Conservation (phyloP, 352 stramenopile genomes). For the Pythium phragmiticola region DNA sequence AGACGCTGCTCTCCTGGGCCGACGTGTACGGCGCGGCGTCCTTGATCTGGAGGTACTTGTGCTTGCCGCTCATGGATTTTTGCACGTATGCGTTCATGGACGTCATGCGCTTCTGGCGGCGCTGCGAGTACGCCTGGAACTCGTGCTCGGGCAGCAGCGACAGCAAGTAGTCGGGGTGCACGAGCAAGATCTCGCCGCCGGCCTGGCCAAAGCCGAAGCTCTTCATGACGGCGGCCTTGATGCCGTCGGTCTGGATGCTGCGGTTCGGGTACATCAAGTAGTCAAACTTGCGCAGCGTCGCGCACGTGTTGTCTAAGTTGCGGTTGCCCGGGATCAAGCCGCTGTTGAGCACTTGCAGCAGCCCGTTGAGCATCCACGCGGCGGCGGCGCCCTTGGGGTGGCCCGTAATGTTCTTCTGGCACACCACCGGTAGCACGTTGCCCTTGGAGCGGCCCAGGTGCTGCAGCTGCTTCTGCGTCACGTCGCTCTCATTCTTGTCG, state of each 20-base stretch:
- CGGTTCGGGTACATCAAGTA: constrained; percentile 83
- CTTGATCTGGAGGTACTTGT: constrained; percentile 80
- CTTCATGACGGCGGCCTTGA: constrained; percentile 83
- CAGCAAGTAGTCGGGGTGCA: constrained; percentile 76
- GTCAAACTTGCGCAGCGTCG: constrained; percentile 67
- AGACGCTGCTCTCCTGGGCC: constrained; percentile 81
- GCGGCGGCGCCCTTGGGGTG: constrained; percentile 82
- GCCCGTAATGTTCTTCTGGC: constrained; percentile 82
- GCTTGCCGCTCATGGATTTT: constrained; percentile 74
- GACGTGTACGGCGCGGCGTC: constrained; percentile 75
- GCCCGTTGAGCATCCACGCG: constrained; percentile 82
- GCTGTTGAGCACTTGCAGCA: constrained; percentile 79
- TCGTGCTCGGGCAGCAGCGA: constrained; percentile 46
- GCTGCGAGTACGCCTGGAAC: constrained; percentile 58
- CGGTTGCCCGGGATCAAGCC: constrained; percentile 78
- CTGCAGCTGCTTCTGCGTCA: constrained; percentile 82
- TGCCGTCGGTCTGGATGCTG: constrained; percentile 68
- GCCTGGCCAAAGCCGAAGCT: constrained; percentile 86
- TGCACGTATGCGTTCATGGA: constrained; percentile 80
- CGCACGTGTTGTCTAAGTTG: constrained; percentile 81
- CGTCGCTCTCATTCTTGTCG: constrained; percentile 87
- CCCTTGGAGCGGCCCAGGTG: constrained; percentile 73
- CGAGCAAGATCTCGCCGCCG: constrained; percentile 66
- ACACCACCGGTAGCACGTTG: constrained; percentile 76
- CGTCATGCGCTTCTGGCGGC: constrained; percentile 56